Base-by-base conservation (phyloP, 2,329 filamentous ascomycete genomes). In the Zelopaecilomyces penicillatus region DNA sequence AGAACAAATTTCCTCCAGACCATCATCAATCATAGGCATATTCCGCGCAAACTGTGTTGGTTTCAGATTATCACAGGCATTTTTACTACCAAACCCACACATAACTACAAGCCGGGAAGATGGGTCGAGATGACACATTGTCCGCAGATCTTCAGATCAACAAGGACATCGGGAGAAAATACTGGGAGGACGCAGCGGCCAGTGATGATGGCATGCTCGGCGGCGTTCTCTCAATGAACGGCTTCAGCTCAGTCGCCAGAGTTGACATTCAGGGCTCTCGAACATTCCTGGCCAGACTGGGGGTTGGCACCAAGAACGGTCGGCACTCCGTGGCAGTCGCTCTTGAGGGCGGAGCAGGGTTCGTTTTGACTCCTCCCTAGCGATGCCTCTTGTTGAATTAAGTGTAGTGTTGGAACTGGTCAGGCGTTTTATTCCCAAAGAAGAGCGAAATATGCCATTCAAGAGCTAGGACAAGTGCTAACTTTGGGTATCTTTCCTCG, bases 121-220 rank as follows among this genome's bases (percentile, higher is more conserved):
- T 19, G 19, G 19, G 19, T 19, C 19, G 19, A 19, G 19, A 19
- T 19, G 19, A 19, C 19, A 19, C 19, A 19, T 19, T 19, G 19
- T 19, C 19, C 19, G 19, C 59, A 11, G 61, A 65, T 39, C 50
- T 57, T 19, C 53, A 47, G 41, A 64, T 67, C 48, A 59, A 54
- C 49, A 57, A 55, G 28, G 55, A 55, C 10, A 63, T 64, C 32
- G 62, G 64, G 11, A 58, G 61, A 27, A 55, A 54, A 19, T 74
- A 74, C 58, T 74, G 70, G 71, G 56, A 70, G 43, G 58, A 57
- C 45, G 53, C 69, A 38, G 58, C 61, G 10, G 65, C 67, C 43
- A 64, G 67, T 51, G 60, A 67, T 46, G 74, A 83, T 54, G 85
- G 85, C 62, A 88, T 90, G 80, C 80, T 93, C 3, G 87, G 86